phyloP scores from a whole-genome alignment of 768 basidiomycete species.

The Termitomyces sp. region DNA sequence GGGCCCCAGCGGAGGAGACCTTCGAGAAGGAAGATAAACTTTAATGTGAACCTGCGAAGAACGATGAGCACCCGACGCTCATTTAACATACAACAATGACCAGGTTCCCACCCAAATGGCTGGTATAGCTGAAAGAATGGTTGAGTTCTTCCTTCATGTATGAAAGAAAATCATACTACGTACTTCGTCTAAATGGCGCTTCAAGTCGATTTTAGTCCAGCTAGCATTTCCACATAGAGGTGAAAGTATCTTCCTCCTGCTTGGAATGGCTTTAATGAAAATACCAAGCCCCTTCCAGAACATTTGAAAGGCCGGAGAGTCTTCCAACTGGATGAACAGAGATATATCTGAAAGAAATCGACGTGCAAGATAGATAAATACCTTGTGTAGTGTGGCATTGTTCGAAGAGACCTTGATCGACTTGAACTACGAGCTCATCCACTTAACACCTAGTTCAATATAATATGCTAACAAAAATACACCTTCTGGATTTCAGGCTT shows the following conservation, averaged over 20 bases:
- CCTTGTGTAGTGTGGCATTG: background rate
- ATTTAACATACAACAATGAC: background rate
- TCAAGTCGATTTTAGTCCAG: background rate
- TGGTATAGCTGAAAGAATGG: background rate
- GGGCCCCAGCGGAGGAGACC: slow-evolving; percentile 1
- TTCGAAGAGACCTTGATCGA: background rate
- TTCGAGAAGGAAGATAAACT: background rate
- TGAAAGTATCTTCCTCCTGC: background rate
- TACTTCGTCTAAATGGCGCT: background rate
- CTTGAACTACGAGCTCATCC: background rate
- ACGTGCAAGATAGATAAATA: background rate
- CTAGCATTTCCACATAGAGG: background rate
- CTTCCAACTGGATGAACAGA: background rate
- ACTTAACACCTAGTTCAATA: too few relatives aligned
- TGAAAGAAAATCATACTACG: background rate
- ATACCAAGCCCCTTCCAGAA: background rate
- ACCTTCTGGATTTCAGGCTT: background rate
- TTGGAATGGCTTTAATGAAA: background rate
- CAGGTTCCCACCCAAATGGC: background rate
- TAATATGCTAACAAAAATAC: background rate
- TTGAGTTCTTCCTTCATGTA: background rate
- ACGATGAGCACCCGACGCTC: background rate
- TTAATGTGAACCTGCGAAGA: background rate
- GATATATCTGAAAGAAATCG: too few relatives aligned
- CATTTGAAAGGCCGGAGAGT: background rate